Conservation (phyloP, 78 protist genomes). For the Guillardia theta region DNA sequence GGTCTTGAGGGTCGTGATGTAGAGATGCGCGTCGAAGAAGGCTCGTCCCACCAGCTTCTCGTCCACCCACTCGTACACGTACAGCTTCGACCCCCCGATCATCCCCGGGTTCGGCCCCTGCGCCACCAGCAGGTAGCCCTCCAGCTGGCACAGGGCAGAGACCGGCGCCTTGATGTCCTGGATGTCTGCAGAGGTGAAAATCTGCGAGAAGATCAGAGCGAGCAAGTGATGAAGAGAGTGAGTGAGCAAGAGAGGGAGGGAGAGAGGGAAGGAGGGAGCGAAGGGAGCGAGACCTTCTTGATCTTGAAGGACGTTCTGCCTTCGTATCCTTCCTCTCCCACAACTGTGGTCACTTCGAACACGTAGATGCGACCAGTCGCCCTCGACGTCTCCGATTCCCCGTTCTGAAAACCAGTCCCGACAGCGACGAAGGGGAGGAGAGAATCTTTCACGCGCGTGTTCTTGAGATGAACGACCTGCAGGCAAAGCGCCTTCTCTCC, state of each 20-base stretch:
- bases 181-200: neutral
- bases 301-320: neutral
- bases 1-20: neutral
- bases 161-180: slow-evolving; percentile 29
- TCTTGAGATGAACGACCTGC: neutral
- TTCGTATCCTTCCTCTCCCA: slow-evolving; percentile 22
- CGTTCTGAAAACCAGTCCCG: slow-evolving; percentile 11
- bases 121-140: slow-evolving; percentile 23
- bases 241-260: no score
- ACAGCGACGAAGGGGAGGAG: slow-evolving; percentile 2
- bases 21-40: slow-evolving; percentile 24
- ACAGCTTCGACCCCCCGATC: slow-evolving; percentile 23
- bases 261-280: no score
- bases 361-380: slow-evolving; percentile 17
- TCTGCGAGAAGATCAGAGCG: no score
- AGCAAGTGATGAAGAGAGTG: no score
- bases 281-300: neutral
- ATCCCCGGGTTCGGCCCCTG: slow-evolving; percentile 39
- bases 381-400: slow-evolving; percentile 22
- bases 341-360: neutral
- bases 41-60: slow-evolving; percentile 28
- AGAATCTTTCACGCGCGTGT: neutral
- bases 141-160: neutral
- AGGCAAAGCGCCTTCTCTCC: slow-evolving; percentile 9
- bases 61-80: slow-evolving; percentile 26